These are phyloP conservation scores for Blastobotrys chiropterorum DNA, from an alignment of 805 yeast genomes.

Conservation along the genomic window DNA sequence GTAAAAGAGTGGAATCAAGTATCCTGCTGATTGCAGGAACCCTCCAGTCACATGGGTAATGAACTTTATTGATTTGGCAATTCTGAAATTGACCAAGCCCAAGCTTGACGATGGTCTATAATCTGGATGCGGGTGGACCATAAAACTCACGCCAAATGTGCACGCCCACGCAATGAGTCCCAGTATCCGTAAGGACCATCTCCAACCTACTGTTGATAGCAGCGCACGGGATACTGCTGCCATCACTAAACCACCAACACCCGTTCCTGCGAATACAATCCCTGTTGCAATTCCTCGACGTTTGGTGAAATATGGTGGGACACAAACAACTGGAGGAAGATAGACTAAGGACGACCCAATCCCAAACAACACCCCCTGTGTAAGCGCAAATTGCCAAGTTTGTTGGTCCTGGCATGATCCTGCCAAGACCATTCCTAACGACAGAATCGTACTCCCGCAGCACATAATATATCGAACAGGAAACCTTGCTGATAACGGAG, in stretches of 20 bases:
- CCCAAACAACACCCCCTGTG: constrained; percentile 19
- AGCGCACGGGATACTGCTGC: constrained; percentile 15
- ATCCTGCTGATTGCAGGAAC: constrained; percentile 17
- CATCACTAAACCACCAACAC: constrained; percentile 21
- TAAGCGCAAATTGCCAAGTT: constrained; percentile 17
- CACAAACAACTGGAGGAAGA: constrained; percentile 20
- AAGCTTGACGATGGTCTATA: not conserved
- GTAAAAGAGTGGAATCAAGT: constrained; percentile 17
- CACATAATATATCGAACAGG: constrained; percentile 8
- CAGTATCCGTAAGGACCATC: constrained; percentile 16
- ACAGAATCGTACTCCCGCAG: constrained; percentile 9
- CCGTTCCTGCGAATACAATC: constrained; percentile 21
- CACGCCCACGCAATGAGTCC: constrained; percentile 11
- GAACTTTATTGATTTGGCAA: constrained; percentile 13
- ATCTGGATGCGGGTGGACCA: constrained; percentile 16
- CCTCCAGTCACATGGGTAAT: constrained; percentile 14
- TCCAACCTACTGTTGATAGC: constrained; percentile 15
- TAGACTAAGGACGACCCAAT: constrained; percentile 16
- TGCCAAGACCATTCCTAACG: constrained; percentile 15
- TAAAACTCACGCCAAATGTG: constrained; percentile 8
- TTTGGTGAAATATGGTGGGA: constrained; percentile 18
- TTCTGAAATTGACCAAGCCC: constrained; percentile 7
- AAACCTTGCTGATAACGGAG: constrained; percentile 2
- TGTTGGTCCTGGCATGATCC: constrained; percentile 4
- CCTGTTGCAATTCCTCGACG: constrained; percentile 25